Evolutionary conservation across 2,329 filamentous ascomycete species (phyloP).

Genomic region (Clathrospora elynae): DNA sequence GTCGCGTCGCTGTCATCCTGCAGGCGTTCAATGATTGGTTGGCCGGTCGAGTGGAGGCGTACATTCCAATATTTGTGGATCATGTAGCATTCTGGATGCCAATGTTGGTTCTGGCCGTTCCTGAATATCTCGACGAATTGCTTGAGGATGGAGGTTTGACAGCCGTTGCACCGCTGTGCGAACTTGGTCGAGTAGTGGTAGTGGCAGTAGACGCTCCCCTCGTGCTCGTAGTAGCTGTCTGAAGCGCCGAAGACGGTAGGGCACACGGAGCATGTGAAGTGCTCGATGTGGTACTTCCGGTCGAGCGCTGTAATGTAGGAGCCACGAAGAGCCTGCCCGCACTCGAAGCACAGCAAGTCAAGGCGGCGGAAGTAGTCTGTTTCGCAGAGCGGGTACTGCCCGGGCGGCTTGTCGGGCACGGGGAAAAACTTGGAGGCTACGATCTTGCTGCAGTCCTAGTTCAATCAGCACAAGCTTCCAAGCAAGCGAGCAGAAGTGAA

Average conservation of each 20-base stretch:
- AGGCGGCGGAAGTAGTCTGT: slow-evolving; percentile 94
- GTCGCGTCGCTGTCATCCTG: slow-evolving; percentile 61
- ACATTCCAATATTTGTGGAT: slow-evolving; percentile 99
- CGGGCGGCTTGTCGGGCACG: slow-evolving; percentile 85
- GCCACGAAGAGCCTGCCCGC: slow-evolving; percentile 87
- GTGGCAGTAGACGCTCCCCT: slow-evolving; percentile 94
- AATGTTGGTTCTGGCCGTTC: slow-evolving; percentile 97
- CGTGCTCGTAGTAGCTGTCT: slow-evolving; percentile 98
- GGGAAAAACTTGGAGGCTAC: slow-evolving; percentile 99
- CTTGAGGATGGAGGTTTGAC: slow-evolving; percentile 95
- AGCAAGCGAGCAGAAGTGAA: neutral
- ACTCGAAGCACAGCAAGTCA: slow-evolving; percentile 88
- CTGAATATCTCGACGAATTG: slow-evolving; percentile 99
- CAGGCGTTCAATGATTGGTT: slow-evolving; percentile 46
- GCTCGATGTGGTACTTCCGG: slow-evolving; percentile 95
- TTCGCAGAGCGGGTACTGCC: slow-evolving; percentile 94
- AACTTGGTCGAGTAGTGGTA: slow-evolving; percentile 99
- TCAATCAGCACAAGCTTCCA: slow-evolving; percentile 7
- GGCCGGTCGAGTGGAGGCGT: slow-evolving; percentile 63
- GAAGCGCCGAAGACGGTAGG: slow-evolving; percentile 97
- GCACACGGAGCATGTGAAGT: slow-evolving; percentile 97
- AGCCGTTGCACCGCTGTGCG: slow-evolving; percentile 93
- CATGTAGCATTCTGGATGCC: slow-evolving; percentile 99
- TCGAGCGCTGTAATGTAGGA: slow-evolving; percentile 98
- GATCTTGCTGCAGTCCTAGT: slow-evolving; percentile 91